Base-by-base conservation (phyloP, 2,329 filamentous ascomycete genomes). In the Colletotrichum cordylinicola region DNA sequence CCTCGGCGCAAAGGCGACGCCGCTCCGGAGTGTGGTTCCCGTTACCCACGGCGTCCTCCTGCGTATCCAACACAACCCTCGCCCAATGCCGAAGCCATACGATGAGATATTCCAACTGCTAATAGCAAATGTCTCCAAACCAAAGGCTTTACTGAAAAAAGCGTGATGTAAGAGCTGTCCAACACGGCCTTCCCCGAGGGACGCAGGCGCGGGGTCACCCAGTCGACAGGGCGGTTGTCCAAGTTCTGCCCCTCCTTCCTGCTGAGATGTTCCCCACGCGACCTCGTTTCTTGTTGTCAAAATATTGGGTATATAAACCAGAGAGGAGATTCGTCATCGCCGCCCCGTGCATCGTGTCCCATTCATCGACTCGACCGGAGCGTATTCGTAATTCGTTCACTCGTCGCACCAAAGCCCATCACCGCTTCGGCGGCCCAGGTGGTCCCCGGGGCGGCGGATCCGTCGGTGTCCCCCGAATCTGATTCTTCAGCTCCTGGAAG, bases 401-500 rank as follows among this genome's bases (percentile, higher is more conserved):
- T 52, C 43, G n/a, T 52, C n/a, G 10, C 43, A 13, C 43, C 2
- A 4, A 27, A 16, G 10, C 15, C 8, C 35, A 77, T 80, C 74
- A 80, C 80, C 71, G 71, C 72, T 76, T 76, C 60, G 74, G 74
- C 27, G 74, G 74, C 6, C 66, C 43, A 78, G 80, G 74, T 5
- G 74, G 71, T 3, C 74, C 43, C 78, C 79, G 74, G 5, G 66
- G 69, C 29, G 77, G 82, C 52, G 84, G 79, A 4, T 88, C 82
- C 13, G 83, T 87, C 58, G 87, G 86, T 24, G 82, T 87, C 6
- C 89, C 89, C 12, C 84, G 83, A 12, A 85, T 80, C 78, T 91
- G 90, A 69, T 89, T 90, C 78, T 84, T 85, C 6, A 91, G 69
- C 81, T 91, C 90, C 12, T 89, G 84, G 43, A 87, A 24, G 60